Percentiles rank a stretch among this genome's conserved stretches.
Conservation (phyloP, 495 filamentous ascomycete species). For the Aspergillus diversus region DNA sequence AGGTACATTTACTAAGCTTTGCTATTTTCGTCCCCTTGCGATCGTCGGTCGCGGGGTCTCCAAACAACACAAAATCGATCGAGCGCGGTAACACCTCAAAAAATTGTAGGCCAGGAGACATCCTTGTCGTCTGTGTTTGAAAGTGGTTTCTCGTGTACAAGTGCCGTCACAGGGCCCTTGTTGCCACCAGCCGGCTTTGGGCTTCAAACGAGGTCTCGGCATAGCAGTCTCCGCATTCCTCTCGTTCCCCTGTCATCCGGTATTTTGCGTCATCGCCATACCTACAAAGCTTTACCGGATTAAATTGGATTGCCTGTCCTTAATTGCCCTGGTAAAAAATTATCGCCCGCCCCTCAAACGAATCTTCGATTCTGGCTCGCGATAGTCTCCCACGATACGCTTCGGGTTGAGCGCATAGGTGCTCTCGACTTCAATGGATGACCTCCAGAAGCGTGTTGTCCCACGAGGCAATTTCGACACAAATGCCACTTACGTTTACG, state of each 20-base stretch:
- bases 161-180: neutral
- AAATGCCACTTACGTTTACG: slow-evolving; percentile 48
- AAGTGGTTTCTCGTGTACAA: neutral
- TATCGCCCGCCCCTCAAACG: slow-evolving; percentile 7
- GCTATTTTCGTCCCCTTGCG: neutral
- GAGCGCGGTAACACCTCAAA: neutral
- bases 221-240: slow-evolving; percentile 19
- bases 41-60: neutral
- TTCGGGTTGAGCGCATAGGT: slow-evolving; percentile 12
- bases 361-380: slow-evolving; percentile 7
- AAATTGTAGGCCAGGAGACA: neutral
- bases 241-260: slow-evolving; percentile 23
- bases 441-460: slow-evolving; percentile 31
- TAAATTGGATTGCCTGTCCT: slow-evolving; percentile 8
- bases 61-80: neutral
- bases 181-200: neutral
- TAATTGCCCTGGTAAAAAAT: slow-evolving; percentile 3
- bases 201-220: neutral
- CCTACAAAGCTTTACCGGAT: slow-evolving; percentile 13
- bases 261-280: slow-evolving; percentile 17
- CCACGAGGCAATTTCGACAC: slow-evolving; percentile 36
- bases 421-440: slow-evolving; percentile 39
- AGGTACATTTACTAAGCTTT: neutral
- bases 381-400: neutral
- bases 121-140: neutral